Evolutionary conservation across 108 stramenopile species (phyloP).

Genomic region (Poteriospumella lacustris): DNA sequence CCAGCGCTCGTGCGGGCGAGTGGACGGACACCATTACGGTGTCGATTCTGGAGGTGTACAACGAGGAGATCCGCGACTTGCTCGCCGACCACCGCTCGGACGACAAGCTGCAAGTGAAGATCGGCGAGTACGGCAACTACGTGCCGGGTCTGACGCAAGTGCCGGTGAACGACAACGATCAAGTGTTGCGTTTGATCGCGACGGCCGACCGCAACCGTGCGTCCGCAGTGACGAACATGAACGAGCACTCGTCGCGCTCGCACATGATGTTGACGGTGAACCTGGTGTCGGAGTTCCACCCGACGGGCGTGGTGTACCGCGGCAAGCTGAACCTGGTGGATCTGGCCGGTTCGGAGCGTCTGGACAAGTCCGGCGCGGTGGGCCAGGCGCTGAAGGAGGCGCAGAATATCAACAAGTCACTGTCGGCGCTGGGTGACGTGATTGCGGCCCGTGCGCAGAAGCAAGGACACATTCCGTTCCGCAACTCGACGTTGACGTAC

Average conservation of each 20-base stretch:
- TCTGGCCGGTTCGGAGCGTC: slow-evolving; percentile 96
- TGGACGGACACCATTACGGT: slow-evolving; percentile 62
- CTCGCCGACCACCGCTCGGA: slow-evolving; percentile 44
- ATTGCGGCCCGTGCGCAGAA: slow-evolving; percentile 72
- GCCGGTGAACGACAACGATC: slow-evolving; percentile 62
- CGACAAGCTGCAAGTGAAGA: slow-evolving; percentile 39
- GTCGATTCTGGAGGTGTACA: slow-evolving; percentile 90
- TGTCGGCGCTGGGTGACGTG: slow-evolving; percentile 94
- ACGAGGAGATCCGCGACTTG: slow-evolving; percentile 86
- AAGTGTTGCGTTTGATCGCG: slow-evolving; percentile 51
- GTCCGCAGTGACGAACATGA: slow-evolving; percentile 88
- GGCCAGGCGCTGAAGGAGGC: slow-evolving; percentile 88
- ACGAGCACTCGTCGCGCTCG: slow-evolving; percentile 83
- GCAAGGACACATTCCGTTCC: slow-evolving; percentile 53
- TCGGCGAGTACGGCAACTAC: slow-evolving; percentile 60
- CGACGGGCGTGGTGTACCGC: slow-evolving; percentile 34
- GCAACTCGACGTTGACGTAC: slow-evolving; percentile 60
- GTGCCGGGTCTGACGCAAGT: slow-evolving; percentile 89
- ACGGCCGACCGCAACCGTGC: slow-evolving; percentile 76
- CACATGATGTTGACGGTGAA: slow-evolving; percentile 86
- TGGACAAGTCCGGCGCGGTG: slow-evolving; percentile 85
- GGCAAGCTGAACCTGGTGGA: slow-evolving; percentile 84
- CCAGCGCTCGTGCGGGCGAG: slow-evolving; percentile 49
- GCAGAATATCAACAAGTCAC: slow-evolving; percentile 94
- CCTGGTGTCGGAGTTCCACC: slow-evolving; percentile 36